A percentile compares a stretch with the other conserved stretches of the same genome.
phyloP scores from a whole-genome alignment of 495 filamentous ascomycete species.

The Xylaria curta region DNA sequence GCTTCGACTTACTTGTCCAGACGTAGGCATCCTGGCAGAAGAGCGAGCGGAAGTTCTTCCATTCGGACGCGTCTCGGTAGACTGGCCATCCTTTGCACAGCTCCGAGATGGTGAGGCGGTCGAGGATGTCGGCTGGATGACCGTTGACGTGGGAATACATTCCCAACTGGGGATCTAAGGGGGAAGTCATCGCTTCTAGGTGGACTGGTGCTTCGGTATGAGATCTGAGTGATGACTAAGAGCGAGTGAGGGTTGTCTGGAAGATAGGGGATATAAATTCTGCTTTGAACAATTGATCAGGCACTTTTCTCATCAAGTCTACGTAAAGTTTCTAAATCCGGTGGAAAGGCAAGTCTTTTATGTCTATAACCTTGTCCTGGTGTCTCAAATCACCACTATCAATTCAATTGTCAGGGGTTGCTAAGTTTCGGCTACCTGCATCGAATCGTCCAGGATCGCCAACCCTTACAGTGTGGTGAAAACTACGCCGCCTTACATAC shows the following conservation, averaged over 20 bases:
- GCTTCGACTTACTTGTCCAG: slow-evolving; percentile 58
- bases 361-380: neutral
- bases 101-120: slow-evolving; percentile 63
- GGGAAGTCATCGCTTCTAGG: slow-evolving; percentile 45
- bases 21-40: slow-evolving; percentile 65
- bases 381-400: neutral
- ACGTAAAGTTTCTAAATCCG: neutral
- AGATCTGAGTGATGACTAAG: neutral
- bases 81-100: slow-evolving; percentile 73
- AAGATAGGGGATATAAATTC: neutral
- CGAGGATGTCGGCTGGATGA: slow-evolving; percentile 50
- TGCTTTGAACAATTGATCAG: neutral
- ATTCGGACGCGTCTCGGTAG: slow-evolving; percentile 70
- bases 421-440: neutral
- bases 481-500: neutral
- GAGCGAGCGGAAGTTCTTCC: slow-evolving; percentile 67
- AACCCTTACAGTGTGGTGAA: neutral
- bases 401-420: neutral
- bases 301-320: neutral
- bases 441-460: neutral
- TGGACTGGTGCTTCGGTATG: neutral
- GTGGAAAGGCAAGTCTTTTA: neutral
- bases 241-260: neutral
- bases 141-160: slow-evolving; percentile 65
- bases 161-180: slow-evolving; percentile 48